A percentile compares a stretch with the other conserved stretches of the same genome.
Conservation (phyloP, 495 filamentous ascomycete genomes). For the Pyrenopolyporus hunteri region DNA sequence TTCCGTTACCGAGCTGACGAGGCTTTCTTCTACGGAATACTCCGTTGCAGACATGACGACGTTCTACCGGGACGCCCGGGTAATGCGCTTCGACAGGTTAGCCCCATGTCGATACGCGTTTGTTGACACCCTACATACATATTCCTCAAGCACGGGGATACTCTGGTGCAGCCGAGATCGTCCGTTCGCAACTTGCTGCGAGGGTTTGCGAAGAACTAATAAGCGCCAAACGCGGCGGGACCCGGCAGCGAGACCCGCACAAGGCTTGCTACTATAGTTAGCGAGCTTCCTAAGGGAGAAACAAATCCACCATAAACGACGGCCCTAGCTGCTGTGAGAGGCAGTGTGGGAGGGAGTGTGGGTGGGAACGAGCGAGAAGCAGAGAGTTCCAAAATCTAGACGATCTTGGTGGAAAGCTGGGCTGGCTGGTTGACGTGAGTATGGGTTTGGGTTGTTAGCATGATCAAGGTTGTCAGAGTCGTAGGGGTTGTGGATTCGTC, state of each 20-base stretch:
- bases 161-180: conserved; percentile 11
- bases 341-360: neutral
- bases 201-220: conserved; percentile 14
- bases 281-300: conserved; percentile 20
- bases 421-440: neutral
- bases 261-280: conserved; percentile 10
- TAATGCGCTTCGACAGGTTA: conserved; percentile 33
- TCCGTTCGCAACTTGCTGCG: neutral
- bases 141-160: conserved; percentile 15
- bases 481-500: neutral
- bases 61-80: conserved; percentile 15
- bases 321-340: neutral
- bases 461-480: no score
- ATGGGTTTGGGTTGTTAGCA: no score
- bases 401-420: conserved; percentile 23
- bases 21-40: conserved; percentile 43
- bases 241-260: conserved; percentile 21
- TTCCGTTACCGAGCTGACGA: conserved; percentile 56
- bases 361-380: conserved; percentile 3
- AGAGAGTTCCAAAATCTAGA: conserved; percentile 13
- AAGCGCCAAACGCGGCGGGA: conserved; percentile 27
- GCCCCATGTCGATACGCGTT: conserved; percentile 36
- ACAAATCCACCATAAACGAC: neutral
- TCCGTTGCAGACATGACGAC: conserved; percentile 38
- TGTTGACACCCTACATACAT: conserved; percentile 29